Conservation (phyloP, 441 rosid genomes). For the Cnidoscolus chayamansa region DNA sequence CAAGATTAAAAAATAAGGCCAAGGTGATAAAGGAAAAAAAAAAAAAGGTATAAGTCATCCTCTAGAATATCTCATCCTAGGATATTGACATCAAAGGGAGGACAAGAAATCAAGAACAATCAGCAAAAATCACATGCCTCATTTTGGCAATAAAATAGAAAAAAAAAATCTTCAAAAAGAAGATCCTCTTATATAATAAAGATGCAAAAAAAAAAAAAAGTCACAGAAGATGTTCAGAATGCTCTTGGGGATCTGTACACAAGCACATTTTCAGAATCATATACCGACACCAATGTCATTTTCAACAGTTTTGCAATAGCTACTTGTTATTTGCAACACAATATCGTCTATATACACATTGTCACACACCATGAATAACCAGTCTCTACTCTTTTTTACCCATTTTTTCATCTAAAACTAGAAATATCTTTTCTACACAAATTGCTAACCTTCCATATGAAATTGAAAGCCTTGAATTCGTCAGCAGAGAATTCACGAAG, state of each 20-base stretch:
- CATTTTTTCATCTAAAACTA: background rate
- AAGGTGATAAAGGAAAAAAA: background rate
- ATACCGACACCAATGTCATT: background rate
- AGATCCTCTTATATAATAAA: background rate
- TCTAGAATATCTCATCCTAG: background rate
- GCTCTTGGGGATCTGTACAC: background rate
- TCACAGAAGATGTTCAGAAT: background rate
- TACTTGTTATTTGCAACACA: background rate
- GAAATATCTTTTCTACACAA: background rate
- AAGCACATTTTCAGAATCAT: background rate
- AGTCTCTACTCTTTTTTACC: background rate
- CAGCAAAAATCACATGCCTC: constrained; percentile 2
- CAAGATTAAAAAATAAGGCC: background rate
- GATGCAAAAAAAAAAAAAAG: background rate
- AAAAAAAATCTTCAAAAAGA: constrained; percentile 2
- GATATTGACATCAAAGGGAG: background rate
- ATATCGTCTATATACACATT: background rate
- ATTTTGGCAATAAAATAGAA: background rate
- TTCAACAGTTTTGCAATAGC: background rate
- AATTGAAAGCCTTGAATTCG: too few relatives aligned
- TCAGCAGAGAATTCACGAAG: too few relatives aligned
- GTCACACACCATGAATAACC: background rate
- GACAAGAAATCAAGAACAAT: background rate
- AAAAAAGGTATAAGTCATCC: background rate
- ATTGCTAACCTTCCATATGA: background rate